Base-by-base conservation (phyloP, 1,139 yeast genomes). In the Insectozyma bohioensis region DNA sequence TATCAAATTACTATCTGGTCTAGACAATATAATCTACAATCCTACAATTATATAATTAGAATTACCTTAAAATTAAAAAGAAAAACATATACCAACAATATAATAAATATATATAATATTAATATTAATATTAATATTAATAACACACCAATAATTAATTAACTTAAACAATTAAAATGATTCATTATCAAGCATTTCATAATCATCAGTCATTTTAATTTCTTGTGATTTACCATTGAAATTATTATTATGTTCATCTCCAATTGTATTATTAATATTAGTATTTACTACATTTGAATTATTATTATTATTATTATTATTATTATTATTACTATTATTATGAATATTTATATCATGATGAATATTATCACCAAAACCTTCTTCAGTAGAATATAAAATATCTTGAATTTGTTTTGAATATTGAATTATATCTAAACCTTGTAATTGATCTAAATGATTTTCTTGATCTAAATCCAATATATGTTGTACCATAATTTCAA, bases 301-400 rank as follows among this genome's bases (percentile, higher is more conserved):
- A 15, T 20, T 12, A 4, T 7, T 15, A 10, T 26, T 20, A 10
- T 8, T 15, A 22, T 15, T 20, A 10, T 3, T 28, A 9, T n/a
- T 13, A 22, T 12, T 16, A 15, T 30, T 24, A 12, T 16, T 21
- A 9, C 2, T 22, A 12, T 6, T 5, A 20, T 28, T 12, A 10
- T 13, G n/a, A 14, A 20, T 27, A 26, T 30, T 20, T 20, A 13
- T 18, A 16, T 26, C 31, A 28, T 28, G 22, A 30, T 22, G 23
- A 19, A 11, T 24, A 15, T 25, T 30, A 17, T 31, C 27, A 16
- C 41, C 35, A 46, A 80, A 79, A 1, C 95, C 92, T 44, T 85
- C 95, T 42, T 84, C 90, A 0, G 95, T 84, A 6, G 84, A 75
- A 51, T 87, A 88, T 43, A 88, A 60, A 13, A 86, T 85, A 20